A percentile compares a stretch with the other conserved stretches of the same genome.
These are phyloP conservation scores for Agroathelia rolfsii DNA, from an alignment of 1,284 basidiomycete genomes.

Conservation along the genomic window DNA sequence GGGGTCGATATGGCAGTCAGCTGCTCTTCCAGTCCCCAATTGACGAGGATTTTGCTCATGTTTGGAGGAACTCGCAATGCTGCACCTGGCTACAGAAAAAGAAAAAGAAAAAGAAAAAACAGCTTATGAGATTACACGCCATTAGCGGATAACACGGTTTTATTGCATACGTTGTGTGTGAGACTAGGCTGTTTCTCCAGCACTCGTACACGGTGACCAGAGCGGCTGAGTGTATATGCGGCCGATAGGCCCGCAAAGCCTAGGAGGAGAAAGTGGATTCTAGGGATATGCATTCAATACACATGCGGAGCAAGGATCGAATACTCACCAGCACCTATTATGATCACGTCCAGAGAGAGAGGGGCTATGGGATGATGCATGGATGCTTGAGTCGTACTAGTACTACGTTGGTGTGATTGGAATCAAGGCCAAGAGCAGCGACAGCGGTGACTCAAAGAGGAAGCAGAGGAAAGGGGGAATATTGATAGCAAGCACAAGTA, in stretches of 20 bases:
- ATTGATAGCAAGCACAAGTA: too few species aligned
- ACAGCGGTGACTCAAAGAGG: too few species aligned
- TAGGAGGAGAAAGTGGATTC: constrained; percentile 14
- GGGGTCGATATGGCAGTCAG: constrained; percentile 26
- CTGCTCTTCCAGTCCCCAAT: constrained; percentile 41
- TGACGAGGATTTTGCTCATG: constrained; percentile 41
- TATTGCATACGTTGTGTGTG: too few species aligned
- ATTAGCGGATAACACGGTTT: too few species aligned
- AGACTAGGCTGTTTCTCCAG: constrained; percentile 30
- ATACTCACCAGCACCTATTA: constrained; percentile 37
- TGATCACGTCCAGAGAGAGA: constrained; percentile 31
- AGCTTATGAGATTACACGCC: too few species aligned
- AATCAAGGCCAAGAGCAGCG: too few species aligned
- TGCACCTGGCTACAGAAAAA: constrained; percentile 20
- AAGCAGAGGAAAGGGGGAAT: too few species aligned
- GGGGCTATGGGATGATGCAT: too few species aligned
- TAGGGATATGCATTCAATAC: neutral
- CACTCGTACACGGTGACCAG: constrained; percentile 42
- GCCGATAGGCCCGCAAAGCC: constrained; percentile 39
- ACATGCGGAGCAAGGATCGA: neutral
- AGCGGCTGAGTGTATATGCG: constrained; percentile 35
- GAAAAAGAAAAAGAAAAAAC: too few species aligned
- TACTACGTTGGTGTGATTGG: too few species aligned
- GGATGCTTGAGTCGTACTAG: too few species aligned
- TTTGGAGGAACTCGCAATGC: constrained; percentile 46